Evolutionary conservation across 352 stramenopile genomes (phyloP).

Genomic region (Phytophthora lateralis): DNA sequence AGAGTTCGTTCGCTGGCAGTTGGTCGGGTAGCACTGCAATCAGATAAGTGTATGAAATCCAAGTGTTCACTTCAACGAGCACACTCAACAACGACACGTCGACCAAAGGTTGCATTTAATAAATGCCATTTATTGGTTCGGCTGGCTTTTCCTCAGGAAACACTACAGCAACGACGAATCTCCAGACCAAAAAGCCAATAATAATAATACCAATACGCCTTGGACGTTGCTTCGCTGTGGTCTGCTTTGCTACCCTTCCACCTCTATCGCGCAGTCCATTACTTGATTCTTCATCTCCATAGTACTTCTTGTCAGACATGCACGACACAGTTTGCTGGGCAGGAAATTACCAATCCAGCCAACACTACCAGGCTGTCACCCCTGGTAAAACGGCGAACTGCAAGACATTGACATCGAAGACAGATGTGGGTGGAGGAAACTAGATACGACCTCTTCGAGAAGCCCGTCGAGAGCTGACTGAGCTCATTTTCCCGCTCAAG

Average conservation of each 20-base stretch:
- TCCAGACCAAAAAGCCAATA: slow-evolving; percentile 36
- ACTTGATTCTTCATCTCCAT: slow-evolving; percentile 18
- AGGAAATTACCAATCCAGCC: slow-evolving; percentile 4
- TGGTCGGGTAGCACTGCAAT: background rate
- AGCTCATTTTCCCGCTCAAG: slow-evolving; percentile 22
- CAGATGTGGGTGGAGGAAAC: slow-evolving; percentile 7
- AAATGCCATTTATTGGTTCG: slow-evolving; percentile 26
- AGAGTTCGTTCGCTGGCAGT: slow-evolving; percentile 12
- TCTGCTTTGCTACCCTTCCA: slow-evolving; percentile 27
- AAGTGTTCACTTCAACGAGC: slow-evolving; percentile 4
- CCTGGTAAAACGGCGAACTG: slow-evolving; percentile 1
- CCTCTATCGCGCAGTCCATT: slow-evolving; percentile 27
- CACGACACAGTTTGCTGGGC: slow-evolving; percentile 5
- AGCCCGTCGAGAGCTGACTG: slow-evolving; percentile 11
- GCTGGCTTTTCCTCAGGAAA: slow-evolving; percentile 9
- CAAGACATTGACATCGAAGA: slow-evolving; percentile 17
- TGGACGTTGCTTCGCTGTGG: slow-evolving; percentile 29
- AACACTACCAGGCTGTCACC: slow-evolving; percentile 11
- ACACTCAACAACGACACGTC: background rate
- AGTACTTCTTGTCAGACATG: slow-evolving; percentile 15
- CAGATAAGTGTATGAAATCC: background rate
- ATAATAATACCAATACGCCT: slow-evolving; percentile 45
- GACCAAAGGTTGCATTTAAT: slow-evolving; percentile 19
- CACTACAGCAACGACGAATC: slow-evolving; percentile 11
- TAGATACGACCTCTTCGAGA: slow-evolving; percentile 10